Percentiles rank a stretch among this genome's conserved stretches.
Conservation (phyloP, 1,284 basidiomycete genomes). For the Leccinum variabile region DNA sequence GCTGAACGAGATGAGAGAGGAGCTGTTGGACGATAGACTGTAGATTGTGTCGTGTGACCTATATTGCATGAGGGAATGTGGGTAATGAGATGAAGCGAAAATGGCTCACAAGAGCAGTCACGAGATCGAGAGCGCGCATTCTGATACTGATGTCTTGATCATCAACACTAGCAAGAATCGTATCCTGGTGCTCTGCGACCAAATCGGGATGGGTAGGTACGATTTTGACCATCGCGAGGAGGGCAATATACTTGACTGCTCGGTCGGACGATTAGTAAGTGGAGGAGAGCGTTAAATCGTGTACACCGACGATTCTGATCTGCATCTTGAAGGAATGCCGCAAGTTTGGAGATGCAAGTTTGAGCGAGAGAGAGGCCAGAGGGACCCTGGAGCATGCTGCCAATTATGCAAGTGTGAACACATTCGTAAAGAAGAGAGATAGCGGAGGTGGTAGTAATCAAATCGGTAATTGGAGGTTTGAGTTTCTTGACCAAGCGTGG, state of each 20-base stretch:
- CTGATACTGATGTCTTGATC: constrained; percentile 96
- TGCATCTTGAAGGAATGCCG: constrained; percentile 86
- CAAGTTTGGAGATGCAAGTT: constrained; percentile 92
- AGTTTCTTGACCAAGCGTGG: constrained; percentile 93
- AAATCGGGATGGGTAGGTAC: constrained; percentile 91
- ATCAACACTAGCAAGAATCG: constrained; percentile 86
- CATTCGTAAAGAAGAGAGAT: constrained; percentile 98
- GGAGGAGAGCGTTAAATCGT: constrained; percentile 11
- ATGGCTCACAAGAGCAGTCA: constrained; percentile 82
- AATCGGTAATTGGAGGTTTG: constrained; percentile 88
- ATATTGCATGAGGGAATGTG: constrained; percentile 10
- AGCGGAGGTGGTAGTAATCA: constrained; percentile 94
- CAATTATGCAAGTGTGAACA: constrained; percentile 96
- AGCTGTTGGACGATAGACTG: constrained; percentile 89
- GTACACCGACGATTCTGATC: constrained; percentile 86
- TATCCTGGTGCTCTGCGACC: constrained; percentile 90
- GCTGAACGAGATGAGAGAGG: constrained; percentile 79
- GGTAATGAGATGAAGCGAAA: neutral
- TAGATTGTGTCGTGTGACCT: constrained; percentile 83
- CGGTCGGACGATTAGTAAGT: constrained; percentile 24
- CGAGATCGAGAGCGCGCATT: constrained; percentile 91
- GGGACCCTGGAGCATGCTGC: constrained; percentile 87
- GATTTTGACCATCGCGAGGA: constrained; percentile 95
- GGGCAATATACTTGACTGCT: constrained; percentile 93
- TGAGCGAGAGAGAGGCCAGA: constrained; percentile 82